Evolutionary conservation across 2,329 filamentous ascomycete species (phyloP).

Genomic region (Fusarium decemcellulare): DNA sequence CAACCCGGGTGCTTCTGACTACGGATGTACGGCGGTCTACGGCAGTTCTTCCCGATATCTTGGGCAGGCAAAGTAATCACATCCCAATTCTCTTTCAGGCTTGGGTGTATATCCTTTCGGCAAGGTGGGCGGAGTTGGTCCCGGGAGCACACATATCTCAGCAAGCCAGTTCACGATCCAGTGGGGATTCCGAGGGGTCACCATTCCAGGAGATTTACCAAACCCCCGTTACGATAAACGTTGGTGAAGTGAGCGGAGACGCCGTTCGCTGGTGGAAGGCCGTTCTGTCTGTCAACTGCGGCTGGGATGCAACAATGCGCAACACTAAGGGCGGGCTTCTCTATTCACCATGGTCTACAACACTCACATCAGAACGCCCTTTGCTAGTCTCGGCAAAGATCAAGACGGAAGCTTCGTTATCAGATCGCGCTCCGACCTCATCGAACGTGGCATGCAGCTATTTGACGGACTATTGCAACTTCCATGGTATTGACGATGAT

Average conservation of each 20-base stretch:
- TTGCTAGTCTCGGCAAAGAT: conserved; percentile 11
- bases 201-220: neutral
- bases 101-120: conserved; percentile 14
- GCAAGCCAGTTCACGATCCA: neutral
- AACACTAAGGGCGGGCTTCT: conserved; percentile 35
- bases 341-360: conserved; percentile 29
- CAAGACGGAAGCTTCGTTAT: neutral
- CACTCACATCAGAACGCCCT: conserved; percentile 1
- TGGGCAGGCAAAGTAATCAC: conserved; percentile 7
- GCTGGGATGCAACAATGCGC: conserved; percentile 44
- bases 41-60: conserved; percentile 10
- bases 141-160: conserved; percentile 1
- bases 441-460: conserved; percentile 43
- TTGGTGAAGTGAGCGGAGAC: conserved; percentile 44
- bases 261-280: conserved; percentile 50
- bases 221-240: conserved; percentile 16
- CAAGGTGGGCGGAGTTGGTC: conserved; percentile 16
- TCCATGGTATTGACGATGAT: conserved; percentile 41
- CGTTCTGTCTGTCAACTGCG: conserved; percentile 41
- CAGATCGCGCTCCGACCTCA: neutral
- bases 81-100: conserved; percentile 24
- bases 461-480: conserved; percentile 45
- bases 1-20: conserved; percentile 15
- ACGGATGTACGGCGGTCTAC: neutral
- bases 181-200: neutral